These are phyloP conservation scores for Gloeopeniophorella convolvens DNA, from an alignment of 768 basidiomycete genomes.

Conservation along the genomic window DNA sequence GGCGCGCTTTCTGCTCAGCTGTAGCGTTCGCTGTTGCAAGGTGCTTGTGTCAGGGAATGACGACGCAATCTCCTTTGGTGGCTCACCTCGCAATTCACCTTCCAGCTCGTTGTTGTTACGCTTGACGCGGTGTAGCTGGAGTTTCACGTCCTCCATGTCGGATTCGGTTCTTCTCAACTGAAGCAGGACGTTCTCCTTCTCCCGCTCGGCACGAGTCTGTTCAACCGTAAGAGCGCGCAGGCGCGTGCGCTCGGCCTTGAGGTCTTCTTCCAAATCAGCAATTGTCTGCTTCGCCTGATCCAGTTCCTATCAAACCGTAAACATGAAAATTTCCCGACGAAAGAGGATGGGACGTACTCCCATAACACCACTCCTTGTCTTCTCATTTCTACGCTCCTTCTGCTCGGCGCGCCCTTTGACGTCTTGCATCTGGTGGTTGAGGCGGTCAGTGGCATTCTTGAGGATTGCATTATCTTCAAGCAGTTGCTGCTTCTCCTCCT, in stretches of 20 bases:
- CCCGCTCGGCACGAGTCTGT: constrained; percentile 54
- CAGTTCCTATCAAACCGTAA: constrained; percentile 47
- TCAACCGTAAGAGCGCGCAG: constrained; percentile 58
- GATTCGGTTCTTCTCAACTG: constrained; percentile 68
- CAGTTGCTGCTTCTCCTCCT: constrained; percentile 54
- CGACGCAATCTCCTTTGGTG: neutral
- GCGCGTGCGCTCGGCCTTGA: constrained; percentile 64
- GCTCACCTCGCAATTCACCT: constrained; percentile 61
- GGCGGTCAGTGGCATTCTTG: constrained; percentile 60
- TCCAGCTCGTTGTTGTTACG: constrained; percentile 70
- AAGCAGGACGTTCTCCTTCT: constrained; percentile 55
- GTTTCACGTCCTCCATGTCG: constrained; percentile 72
- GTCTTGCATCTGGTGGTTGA: constrained; percentile 53
- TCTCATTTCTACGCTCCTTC: constrained; percentile 43
- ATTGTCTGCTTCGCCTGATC: constrained; percentile 60
- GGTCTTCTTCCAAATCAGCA: constrained; percentile 60
- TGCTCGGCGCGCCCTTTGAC: constrained; percentile 56
- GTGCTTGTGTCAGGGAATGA: neutral
- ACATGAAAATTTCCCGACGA: neutral
- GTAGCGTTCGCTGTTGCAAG: constrained; percentile 47
- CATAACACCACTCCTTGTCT: constrained; percentile 45
- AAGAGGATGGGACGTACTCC: constrained; percentile 35
- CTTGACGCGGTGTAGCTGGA: constrained; percentile 62
- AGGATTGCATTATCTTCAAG: constrained; percentile 67
- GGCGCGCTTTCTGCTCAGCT: constrained; percentile 66